Conservation (phyloP, 805 yeast species). For the Lipomyces chichibuensis region DNA sequence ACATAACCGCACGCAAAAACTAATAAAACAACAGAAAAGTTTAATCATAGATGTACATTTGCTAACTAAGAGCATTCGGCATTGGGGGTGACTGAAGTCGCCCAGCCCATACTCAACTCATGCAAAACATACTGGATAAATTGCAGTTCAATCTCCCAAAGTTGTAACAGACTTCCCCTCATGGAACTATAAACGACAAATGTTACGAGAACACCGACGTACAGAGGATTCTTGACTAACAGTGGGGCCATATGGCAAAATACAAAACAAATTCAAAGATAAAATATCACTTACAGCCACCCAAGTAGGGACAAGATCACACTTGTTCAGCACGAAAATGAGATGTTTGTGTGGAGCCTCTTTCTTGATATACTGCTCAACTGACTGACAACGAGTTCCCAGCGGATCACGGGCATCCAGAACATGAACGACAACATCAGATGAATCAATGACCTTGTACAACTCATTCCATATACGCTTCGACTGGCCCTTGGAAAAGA, state of each 20-base stretch:
- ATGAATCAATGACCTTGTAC: constrained; percentile 94
- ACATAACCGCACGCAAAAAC: constrained; percentile 38
- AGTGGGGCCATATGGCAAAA: constrained; percentile 56
- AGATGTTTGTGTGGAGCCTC: constrained; percentile 97
- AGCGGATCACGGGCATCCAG: constrained; percentile 96
- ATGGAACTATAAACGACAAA: constrained; percentile 43
- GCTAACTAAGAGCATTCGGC: constrained; percentile 78
- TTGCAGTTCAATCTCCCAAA: constrained; percentile 80
- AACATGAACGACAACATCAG: constrained; percentile 95
- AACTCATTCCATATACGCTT: constrained; percentile 98
- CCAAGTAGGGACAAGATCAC: constrained; percentile 99
- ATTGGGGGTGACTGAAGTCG: constrained; percentile 38
- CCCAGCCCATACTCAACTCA: constrained; percentile 72
- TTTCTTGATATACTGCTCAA: constrained; percentile 87
- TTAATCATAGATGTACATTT: constrained; percentile 61
- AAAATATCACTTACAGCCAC: constrained; percentile 82
- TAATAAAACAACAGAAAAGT: constrained; percentile 21
- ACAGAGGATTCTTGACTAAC: constrained; percentile 54
- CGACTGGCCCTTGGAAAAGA: constrained; percentile 95
- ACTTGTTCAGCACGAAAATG: constrained; percentile 91
- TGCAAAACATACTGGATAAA: constrained; percentile 56
- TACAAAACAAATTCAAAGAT: constrained; percentile 22
- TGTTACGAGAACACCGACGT: constrained; percentile 17
- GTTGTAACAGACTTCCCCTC: constrained; percentile 90
- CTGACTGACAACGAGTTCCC: constrained; percentile 92